Percentiles rank a stretch among this genome's conserved stretches.
phyloP scores from a whole-genome alignment of 176 grass and related monocot species.

The Aechmea fasciata region DNA sequence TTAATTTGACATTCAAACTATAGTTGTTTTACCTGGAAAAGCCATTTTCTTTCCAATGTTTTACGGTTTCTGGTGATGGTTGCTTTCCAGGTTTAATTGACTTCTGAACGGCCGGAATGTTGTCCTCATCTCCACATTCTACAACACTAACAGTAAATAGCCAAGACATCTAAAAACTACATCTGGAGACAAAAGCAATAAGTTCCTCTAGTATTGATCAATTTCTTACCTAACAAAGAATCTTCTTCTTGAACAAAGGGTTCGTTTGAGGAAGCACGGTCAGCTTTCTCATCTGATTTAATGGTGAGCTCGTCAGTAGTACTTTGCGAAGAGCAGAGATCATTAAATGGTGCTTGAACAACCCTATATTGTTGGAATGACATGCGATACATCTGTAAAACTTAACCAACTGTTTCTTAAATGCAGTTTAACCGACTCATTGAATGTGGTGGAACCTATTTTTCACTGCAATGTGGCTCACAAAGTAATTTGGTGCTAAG shows the following conservation, averaged over 20 bases:
- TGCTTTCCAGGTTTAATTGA: slow-evolving; percentile 37
- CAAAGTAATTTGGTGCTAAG: too few relatives aligned
- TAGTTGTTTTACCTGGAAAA: slow-evolving; percentile 58
- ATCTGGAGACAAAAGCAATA: not conserved
- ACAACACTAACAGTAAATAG: slow-evolving; percentile 12
- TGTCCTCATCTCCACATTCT: slow-evolving; percentile 34
- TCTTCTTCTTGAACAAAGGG: slow-evolving; percentile 27
- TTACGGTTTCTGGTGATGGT: slow-evolving; percentile 46
- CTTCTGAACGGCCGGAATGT: slow-evolving; percentile 28
- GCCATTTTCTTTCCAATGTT: slow-evolving; percentile 79
- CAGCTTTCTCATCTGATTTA: not conserved
- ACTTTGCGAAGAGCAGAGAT: slow-evolving; percentile 41
- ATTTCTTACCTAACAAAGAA: slow-evolving; percentile 39
- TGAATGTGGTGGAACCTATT: too few relatives aligned
- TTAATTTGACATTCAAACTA: not conserved
- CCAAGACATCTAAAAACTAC: not conserved
- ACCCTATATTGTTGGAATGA: slow-evolving; percentile 45
- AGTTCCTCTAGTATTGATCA: not conserved
- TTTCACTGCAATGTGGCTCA: too few relatives aligned
- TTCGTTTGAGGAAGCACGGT: slow-evolving; percentile 34
- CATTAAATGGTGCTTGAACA: slow-evolving; percentile 52
- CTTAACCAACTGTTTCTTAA: slow-evolving; percentile 14
- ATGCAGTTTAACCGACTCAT: not conserved
- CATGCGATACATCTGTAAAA: too few relatives aligned
- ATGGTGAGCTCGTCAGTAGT: slow-evolving; percentile 13